A percentile compares a stretch with the other conserved stretches of the same genome.
Conservation (phyloP, 1,139 yeast species). For the Suhomyces yuchorum region DNA sequence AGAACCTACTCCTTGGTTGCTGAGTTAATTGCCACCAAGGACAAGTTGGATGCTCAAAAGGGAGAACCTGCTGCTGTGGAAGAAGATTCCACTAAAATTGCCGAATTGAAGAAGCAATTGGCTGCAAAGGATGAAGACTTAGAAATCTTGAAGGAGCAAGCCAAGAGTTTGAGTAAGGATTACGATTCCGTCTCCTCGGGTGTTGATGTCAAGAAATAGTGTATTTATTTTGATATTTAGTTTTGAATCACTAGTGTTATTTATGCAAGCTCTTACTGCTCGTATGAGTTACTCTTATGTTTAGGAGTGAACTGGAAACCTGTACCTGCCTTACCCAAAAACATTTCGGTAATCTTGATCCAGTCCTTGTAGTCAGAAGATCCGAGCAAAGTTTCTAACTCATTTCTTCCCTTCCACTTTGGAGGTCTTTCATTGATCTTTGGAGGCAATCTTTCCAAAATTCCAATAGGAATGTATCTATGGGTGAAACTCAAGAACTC, state of each 20-base stretch:
- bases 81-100: slow-evolving; percentile 41
- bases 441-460: slow-evolving; percentile 85
- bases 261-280: slow-evolving; percentile 17
- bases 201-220: slow-evolving; percentile 8
- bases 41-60: slow-evolving; percentile 57
- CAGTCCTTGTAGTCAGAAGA: slow-evolving; percentile 87
- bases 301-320: slow-evolving; percentile 83
- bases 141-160: slow-evolving; percentile 69
- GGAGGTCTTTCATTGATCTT: slow-evolving; percentile 93
- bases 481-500: slow-evolving; percentile 94
- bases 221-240: neutral
- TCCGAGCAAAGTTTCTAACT: slow-evolving; percentile 85
- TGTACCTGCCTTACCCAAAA: slow-evolving; percentile 80
- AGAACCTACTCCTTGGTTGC: slow-evolving; percentile 85
- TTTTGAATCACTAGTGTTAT: neutral
- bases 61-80: slow-evolving; percentile 18
- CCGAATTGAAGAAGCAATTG: slow-evolving; percentile 55
- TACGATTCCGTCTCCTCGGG: slow-evolving; percentile 53
- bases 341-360: slow-evolving; percentile 97
- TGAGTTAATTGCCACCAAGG: slow-evolving; percentile 65
- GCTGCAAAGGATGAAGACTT: slow-evolving; percentile 64
- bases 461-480: slow-evolving; percentile 91
- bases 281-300: slow-evolving; percentile 87
- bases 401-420: slow-evolving; percentile 91
- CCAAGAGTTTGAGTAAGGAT: slow-evolving; percentile 64